Evolutionary conservation across 345 rosid genomes (phyloP).

Genomic region (Aurinia saxatilis): DNA sequence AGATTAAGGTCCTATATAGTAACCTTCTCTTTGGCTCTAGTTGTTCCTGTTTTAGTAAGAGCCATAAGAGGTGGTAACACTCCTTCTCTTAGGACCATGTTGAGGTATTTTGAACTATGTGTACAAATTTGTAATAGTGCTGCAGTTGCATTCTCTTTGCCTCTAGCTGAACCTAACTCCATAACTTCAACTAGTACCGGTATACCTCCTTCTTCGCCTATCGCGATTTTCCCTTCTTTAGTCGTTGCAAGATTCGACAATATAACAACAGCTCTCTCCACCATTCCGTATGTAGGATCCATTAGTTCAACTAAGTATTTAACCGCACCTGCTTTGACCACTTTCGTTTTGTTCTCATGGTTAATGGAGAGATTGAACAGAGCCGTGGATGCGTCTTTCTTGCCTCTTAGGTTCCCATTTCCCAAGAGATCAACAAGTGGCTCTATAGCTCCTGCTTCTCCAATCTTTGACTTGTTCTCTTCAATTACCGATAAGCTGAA

Average conservation of each 20-base stretch:
- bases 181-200: slow-evolving; percentile 87
- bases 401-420: slow-evolving; percentile 75
- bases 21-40: slow-evolving; percentile 94
- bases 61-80: slow-evolving; percentile 92
- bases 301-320: slow-evolving; percentile 79
- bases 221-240: slow-evolving; percentile 69
- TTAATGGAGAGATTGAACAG: slow-evolving; percentile 68
- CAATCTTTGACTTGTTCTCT: slow-evolving; percentile 76
- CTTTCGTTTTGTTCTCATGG: slow-evolving; percentile 74
- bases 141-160: slow-evolving; percentile 92
- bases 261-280: slow-evolving; percentile 88
- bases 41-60: slow-evolving; percentile 77
- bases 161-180: slow-evolving; percentile 89
- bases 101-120: slow-evolving; percentile 50
- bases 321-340: slow-evolving; percentile 87
- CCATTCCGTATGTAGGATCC: slow-evolving; percentile 94
- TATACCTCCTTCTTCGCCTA: slow-evolving; percentile 75
- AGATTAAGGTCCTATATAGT: neutral
- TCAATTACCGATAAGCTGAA: slow-evolving; percentile 79
- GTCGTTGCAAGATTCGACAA: slow-evolving; percentile 86
- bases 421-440: slow-evolving; percentile 86
- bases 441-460: slow-evolving; percentile 73
- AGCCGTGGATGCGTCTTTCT: slow-evolving; percentile 93
- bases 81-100: slow-evolving; percentile 78
- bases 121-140: slow-evolving; percentile 83